phyloP scores from a whole-genome alignment of 345 rosid species.

The Ailanthus altissimus region DNA sequence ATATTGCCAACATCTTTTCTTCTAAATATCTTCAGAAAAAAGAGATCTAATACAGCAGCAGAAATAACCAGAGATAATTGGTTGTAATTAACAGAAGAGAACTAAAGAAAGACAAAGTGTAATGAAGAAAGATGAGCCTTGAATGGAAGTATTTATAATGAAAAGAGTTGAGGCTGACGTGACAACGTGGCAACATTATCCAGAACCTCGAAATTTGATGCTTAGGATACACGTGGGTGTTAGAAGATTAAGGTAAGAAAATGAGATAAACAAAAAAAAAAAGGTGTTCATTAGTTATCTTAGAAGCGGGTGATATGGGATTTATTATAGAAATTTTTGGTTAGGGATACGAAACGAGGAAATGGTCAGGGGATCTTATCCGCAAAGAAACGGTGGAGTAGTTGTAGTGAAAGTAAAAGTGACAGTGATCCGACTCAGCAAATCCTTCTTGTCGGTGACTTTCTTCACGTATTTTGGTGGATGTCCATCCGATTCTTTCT shows the following conservation, averaged over 20 bases:
- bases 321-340: too few relatives aligned
- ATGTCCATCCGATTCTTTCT: not conserved
- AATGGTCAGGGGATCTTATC: slow-evolving; percentile 25
- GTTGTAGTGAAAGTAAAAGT: slow-evolving; percentile 1
- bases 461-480: not conserved
- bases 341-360: too few relatives aligned
- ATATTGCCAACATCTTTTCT: slow-evolving; percentile 60
- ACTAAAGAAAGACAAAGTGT: not conserved
- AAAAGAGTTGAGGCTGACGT: not conserved
- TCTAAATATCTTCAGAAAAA: slow-evolving; percentile 5
- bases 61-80: not conserved
- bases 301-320: too few relatives aligned
- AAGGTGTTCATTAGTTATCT: not conserved
- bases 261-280: too few relatives aligned
- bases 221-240: slow-evolving; percentile 2
- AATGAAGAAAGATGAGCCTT: not conserved
- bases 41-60: not conserved
- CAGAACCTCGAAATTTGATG: slow-evolving; percentile 19
- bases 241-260: too few relatives aligned
- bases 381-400: not conserved
- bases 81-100: not conserved
- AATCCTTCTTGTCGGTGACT: not conserved
- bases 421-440: slow-evolving; percentile 46
- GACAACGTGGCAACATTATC: slow-evolving; percentile 43
- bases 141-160: slow-evolving; percentile 10